A percentile compares a stretch with the other conserved stretches of the same genome.
phyloP scores from a whole-genome alignment of 768 basidiomycete species.

The Pleurotus citrinopileatus region DNA sequence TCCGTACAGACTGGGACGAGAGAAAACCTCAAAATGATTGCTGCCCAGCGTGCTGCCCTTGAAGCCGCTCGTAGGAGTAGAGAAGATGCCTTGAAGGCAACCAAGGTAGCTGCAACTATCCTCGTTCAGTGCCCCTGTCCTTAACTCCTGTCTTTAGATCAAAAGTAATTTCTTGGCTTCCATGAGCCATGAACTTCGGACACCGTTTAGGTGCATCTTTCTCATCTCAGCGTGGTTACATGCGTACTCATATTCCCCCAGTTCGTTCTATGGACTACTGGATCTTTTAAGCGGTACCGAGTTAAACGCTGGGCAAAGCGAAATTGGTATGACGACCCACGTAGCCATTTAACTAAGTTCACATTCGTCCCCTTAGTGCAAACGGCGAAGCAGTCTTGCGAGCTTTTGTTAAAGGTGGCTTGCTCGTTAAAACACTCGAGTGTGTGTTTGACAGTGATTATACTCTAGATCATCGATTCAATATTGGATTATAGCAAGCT shows the following conservation, averaged over 20 bases:
- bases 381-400: slow-evolving; percentile 78
- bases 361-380: slow-evolving; percentile 41
- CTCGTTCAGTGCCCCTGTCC: too few relatives aligned
- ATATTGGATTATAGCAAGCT: slow-evolving; percentile 80
- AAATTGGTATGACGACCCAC: slow-evolving; percentile 47
- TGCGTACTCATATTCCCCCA: slow-evolving; percentile 18
- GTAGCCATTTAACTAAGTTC: not conserved
- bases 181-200: slow-evolving; percentile 77
- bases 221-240: not conserved
- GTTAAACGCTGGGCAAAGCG: slow-evolving; percentile 63
- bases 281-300: slow-evolving; percentile 74
- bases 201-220: slow-evolving; percentile 66
- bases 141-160: slow-evolving; percentile 40
- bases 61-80: slow-evolving; percentile 69
- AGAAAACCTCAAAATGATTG: slow-evolving; percentile 76
- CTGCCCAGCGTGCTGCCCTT: slow-evolving; percentile 64
- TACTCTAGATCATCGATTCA: slow-evolving; percentile 66
- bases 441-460: slow-evolving; percentile 4
- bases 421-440: not conserved
- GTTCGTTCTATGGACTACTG: slow-evolving; percentile 74
- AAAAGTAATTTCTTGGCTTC: slow-evolving; percentile 77
- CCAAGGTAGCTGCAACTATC: slow-evolving; percentile 46
- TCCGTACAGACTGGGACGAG: slow-evolving; percentile 72
- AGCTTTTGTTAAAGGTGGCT: slow-evolving; percentile 62
- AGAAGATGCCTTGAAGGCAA: slow-evolving; percentile 72